Evolutionary conservation across 2,329 filamentous ascomycete species (phyloP).

Genomic region (Daldinia sp.): DNA sequence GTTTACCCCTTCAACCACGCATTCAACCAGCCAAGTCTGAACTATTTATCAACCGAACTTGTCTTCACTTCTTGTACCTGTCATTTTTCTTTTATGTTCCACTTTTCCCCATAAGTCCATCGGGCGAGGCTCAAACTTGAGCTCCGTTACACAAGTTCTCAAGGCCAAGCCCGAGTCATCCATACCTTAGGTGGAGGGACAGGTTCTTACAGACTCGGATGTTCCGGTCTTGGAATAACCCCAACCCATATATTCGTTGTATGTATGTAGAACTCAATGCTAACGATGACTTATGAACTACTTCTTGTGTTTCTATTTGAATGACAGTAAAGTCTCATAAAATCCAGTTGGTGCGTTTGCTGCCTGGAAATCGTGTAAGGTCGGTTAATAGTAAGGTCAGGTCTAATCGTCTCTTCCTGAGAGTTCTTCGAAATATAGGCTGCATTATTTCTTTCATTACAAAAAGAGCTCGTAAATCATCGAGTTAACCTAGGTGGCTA

Average conservation of each 20-base stretch:
- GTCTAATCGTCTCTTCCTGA: no score
- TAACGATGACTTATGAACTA: constrained; percentile 30
- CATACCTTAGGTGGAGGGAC: not conserved
- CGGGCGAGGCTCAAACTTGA: constrained; percentile 2
- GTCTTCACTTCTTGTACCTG: constrained; percentile 43
- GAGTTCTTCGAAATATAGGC: no score
- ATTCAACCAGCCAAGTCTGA: constrained; percentile 33
- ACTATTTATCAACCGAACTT: constrained; percentile 35
- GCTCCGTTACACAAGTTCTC: not conserved
- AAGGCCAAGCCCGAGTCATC: constrained; percentile 3
- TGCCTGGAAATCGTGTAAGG: no score
- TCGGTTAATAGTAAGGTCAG: no score
- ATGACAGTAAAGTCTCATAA: no score
- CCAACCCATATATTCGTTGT: constrained; percentile 14
- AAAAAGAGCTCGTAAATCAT: not conserved
- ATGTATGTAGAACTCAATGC: constrained; percentile 30
- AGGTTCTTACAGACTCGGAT: constrained; percentile 1
- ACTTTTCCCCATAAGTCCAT: constrained; percentile 23
- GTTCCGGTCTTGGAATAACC: constrained; percentile 4
- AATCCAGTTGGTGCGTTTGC: no score
- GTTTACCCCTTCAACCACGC: constrained; percentile 20
- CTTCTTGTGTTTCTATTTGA: not conserved
- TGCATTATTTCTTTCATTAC: not conserved
- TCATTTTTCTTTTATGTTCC: constrained; percentile 33
- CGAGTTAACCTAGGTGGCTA: not conserved